These are phyloP conservation scores for Eremothecium coryli DNA, from an alignment of 1,139 yeast genomes.

Conservation along the genomic window DNA sequence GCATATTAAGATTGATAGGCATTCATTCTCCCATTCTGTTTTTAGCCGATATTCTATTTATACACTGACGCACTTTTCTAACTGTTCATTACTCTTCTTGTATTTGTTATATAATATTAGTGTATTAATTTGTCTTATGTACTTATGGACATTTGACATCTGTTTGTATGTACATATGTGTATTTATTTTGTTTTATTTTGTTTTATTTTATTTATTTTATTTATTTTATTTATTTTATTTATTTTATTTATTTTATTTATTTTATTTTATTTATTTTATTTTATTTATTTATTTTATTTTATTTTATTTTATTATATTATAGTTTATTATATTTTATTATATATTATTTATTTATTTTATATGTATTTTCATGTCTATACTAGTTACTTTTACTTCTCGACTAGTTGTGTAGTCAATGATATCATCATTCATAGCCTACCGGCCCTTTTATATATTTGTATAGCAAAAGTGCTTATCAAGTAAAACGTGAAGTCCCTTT, in stretches of 20 bases:
- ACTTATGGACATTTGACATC: too few species aligned
- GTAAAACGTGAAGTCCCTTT: too few species aligned
- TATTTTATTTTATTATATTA: not conserved
- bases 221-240: not conserved
- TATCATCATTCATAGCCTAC: not conserved
- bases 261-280: slow-evolving; percentile 2
- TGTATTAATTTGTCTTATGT: too few species aligned
- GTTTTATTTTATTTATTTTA: not conserved
- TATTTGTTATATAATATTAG: too few species aligned
- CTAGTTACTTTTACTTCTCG: not conserved
- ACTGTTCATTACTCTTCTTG: too few species aligned
- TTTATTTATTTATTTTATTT: slow-evolving; percentile 1
- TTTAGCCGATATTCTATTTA: too few species aligned
- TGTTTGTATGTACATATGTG: too few species aligned
- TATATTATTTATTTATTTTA: slow-evolving; percentile 1
- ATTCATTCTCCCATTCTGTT: too few species aligned
- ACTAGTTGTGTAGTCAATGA: not conserved
- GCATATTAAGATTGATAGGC: too few species aligned
- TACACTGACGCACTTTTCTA: too few species aligned
- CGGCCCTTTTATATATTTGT: not conserved
- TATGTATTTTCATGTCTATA: not conserved
- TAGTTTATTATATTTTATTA: too few species aligned
- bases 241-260: not conserved
- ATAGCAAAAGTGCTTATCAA: not conserved
- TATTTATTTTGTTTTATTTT: too few species aligned